Evolutionary conservation across 2,329 filamentous ascomycete genomes (phyloP), one percentile per base, ranked within the genome.

Genomic region (Pseudogymnoascus sp.): DNA sequence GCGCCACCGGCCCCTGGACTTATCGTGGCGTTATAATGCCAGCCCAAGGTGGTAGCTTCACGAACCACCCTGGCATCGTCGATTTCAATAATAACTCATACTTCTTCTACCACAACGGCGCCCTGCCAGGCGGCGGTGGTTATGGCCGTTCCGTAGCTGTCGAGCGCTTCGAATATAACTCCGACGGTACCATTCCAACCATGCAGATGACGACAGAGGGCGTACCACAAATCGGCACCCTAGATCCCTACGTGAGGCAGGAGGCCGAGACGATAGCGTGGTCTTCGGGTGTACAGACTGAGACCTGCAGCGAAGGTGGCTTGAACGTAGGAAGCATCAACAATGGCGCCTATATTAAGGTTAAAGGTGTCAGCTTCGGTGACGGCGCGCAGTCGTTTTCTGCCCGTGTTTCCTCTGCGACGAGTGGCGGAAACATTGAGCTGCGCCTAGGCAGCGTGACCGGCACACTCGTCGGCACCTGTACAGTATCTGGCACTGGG

Each of bases 1-100:
- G 62, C 9, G 62, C 65, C 9, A 69, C 67, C 3, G 70, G 70
- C 2, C 70, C 70, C n/a, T 72, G 70, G 70, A 71, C 65, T 22
- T 71, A 68, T 64, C 50, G 65, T 5, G 70, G 70, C 22, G 47
- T 68, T 20, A 63, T 72, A 37, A 72, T 72, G 70, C 63, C 68
- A n/a, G 41, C 67, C 6, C 9, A 41, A 7, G 38, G 38, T 2
- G 5, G 38, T 22, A 41, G 38, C 18, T 41, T 41, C 11, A 41
- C 38, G 2, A 41, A 41, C 18, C 38, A 41, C 38, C 38, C 38
- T 22, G 38, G 38, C 12, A 41, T 41, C 38, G 22, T 41, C 38
- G 38, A 41, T 18, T 41, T 41, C 18, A 41, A 41, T 2, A 6
- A 41, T 3, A 41, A 11, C 4, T 41, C 38, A 7, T 41, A 41